Conservation (phyloP, 2,329 filamentous ascomycete genomes). For the Myriosclerotinia duriaeana region DNA sequence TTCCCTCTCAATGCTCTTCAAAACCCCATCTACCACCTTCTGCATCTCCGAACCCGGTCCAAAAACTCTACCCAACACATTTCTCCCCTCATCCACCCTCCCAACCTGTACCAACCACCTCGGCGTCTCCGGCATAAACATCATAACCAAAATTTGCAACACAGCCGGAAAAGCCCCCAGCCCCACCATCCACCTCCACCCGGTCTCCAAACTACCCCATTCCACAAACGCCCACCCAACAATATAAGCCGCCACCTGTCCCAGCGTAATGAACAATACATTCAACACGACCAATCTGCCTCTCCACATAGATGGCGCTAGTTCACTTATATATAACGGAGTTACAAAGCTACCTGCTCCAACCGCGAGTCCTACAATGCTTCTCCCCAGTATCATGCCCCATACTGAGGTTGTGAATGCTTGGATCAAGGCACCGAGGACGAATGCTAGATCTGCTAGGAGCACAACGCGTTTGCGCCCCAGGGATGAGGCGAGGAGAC, state of each 20-base stretch:
- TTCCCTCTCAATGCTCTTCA: slow-evolving; percentile 71
- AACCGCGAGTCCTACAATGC: slow-evolving; percentile 69
- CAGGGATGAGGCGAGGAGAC: slow-evolving; percentile 59
- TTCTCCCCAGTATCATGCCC: slow-evolving; percentile 65
- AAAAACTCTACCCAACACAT: slow-evolving; percentile 65
- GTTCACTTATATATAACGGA: slow-evolving; percentile 84
- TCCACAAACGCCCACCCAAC: slow-evolving; percentile 74
- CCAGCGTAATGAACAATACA: slow-evolving; percentile 79
- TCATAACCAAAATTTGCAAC: slow-evolving; percentile 66
- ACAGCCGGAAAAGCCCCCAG: slow-evolving; percentile 75
- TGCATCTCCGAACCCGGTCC: slow-evolving; percentile 47
- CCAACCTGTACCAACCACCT: slow-evolving; percentile 78
- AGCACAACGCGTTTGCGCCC: slow-evolving; percentile 64
- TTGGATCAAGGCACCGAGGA: slow-evolving; percentile 65
- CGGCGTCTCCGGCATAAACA: slow-evolving; percentile 82
- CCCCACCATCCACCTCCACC: slow-evolving; percentile 92
- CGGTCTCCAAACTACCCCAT: slow-evolving; percentile 51
- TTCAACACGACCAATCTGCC: slow-evolving; percentile 81
- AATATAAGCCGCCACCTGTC: slow-evolving; percentile 86
- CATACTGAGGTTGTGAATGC: slow-evolving; percentile 57
- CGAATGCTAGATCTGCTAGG: slow-evolving; percentile 65
- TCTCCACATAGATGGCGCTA: slow-evolving; percentile 72
- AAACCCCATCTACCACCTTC: slow-evolving; percentile 55
- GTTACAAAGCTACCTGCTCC: slow-evolving; percentile 79
- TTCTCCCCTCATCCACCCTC: slow-evolving; percentile 58